Evolutionary conservation across 2,329 filamentous ascomycete genomes (phyloP).

Genomic region (Colletotrichum liaoningense): DNA sequence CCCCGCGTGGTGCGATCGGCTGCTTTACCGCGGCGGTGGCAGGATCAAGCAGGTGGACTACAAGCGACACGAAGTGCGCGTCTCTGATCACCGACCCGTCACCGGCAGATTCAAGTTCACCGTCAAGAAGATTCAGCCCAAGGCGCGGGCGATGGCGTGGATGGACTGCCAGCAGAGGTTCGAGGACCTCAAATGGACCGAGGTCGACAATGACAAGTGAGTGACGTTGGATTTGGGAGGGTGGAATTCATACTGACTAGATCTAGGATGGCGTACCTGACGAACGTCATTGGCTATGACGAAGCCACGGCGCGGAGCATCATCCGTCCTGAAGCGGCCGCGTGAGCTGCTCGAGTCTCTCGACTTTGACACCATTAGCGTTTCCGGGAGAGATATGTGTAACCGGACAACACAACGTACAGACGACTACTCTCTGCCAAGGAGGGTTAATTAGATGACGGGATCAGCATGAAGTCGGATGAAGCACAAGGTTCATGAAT

Average conservation of each 20-base stretch:
- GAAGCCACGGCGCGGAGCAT: slow-evolving; percentile 34
- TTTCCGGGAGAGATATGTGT: background rate
- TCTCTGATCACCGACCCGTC: slow-evolving; percentile 94
- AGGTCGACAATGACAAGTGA: slow-evolving; percentile 83
- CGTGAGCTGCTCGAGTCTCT: slow-evolving; percentile 1
- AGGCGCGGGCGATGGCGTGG: slow-evolving; percentile 74
- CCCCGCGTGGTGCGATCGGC: slow-evolving; percentile 95
- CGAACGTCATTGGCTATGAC: slow-evolving; percentile 36
- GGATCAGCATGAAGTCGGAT: background rate
- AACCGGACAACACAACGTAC: background rate
- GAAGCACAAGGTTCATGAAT: slow-evolving; percentile 10
- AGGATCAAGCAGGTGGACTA: slow-evolving; percentile 91
- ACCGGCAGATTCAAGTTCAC: slow-evolving; percentile 85
- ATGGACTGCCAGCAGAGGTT: slow-evolving; percentile 81
- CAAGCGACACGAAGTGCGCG: slow-evolving; percentile 85
- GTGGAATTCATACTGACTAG: background rate
- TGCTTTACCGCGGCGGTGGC: slow-evolving; percentile 86
- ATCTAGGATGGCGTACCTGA: slow-evolving; percentile 35
- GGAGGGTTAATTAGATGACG: slow-evolving; percentile 6
- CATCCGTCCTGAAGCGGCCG: slow-evolving; percentile 27
- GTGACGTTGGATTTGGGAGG: slow-evolving; percentile 46
- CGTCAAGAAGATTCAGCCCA: slow-evolving; percentile 82
- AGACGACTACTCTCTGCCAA: background rate
- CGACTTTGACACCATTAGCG: too few species aligned
- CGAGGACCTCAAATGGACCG: slow-evolving; percentile 75